Base-by-base conservation (phyloP, 306 rosid genomes). In the Vigna mungo region DNA sequence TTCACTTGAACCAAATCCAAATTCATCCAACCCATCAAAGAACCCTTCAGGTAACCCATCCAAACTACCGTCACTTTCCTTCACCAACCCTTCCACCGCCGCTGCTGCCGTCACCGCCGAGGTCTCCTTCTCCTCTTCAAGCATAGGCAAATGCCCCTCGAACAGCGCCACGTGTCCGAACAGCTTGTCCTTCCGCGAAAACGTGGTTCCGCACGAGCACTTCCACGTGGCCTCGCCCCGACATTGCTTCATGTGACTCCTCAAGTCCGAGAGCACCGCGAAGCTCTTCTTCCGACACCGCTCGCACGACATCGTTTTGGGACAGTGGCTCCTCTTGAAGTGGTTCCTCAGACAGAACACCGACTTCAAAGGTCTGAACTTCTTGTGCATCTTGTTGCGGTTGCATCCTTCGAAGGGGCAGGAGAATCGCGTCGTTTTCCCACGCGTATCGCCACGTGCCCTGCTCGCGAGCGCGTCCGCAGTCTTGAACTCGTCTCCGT, bases 301-400 rank as follows among this genome's bases (percentile, higher is more conserved):
- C 46, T 86, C 82, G 12, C 96, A 90, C 30, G 81, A 74, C 70
- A 77, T 75, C 87, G 85, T 84, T 81, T 90, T 92, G 0, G 97
- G 97, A 17, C 95, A 92, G 59, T 92, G 96, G 73, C 89, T 90
- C 68, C 97, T 78, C 80, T 88, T 90, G 85, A 92, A 92, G 81
- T 92, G 97, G 59, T 88, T 92, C 89, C 85, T 87, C 81, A 86
- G 77, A 78, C 89, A 92, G 0, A 81, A 77, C 71, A 85, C 79
- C 13, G 96, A 90, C 36, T 90, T 92, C 77, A 92, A 20, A 7
- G 97, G 41, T 81, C 83, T 71, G 64, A 92, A 90, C 67, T 81
- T 88, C 81, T 52, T 77, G 84, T 88, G 93, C 51, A 18, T 1
- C 62, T 17, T 79, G 79, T 90, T 92, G 16, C 92, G 47, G 61